Base-by-base conservation (phyloP, 1,284 basidiomycete genomes). In the Bjerkandera adusta region DNA sequence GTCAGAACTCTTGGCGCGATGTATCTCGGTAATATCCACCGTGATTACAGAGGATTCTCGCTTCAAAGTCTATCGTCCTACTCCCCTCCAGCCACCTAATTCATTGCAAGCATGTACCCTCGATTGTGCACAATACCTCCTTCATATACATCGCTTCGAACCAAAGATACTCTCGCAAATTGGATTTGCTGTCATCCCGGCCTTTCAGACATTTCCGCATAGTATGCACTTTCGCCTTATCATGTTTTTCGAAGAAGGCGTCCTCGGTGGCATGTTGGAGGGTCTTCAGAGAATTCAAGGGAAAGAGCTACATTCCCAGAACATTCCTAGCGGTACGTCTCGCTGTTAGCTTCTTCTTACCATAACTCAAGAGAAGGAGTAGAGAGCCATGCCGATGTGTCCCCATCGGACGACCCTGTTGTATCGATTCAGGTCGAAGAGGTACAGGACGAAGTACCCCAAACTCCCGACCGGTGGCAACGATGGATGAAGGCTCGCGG, bases 31-130 rank as follows among this genome's bases (percentile, higher is more conserved):
- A 30, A 68, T 89, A 10, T 68, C 73, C 3, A 85, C 85, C 2
- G 65, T 89, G 11, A 69, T 87, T 16, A 62, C 68, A 3, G 82
- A 87, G 49, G 85, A 89, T 56, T 86, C 84, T 60, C 80, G 84
- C 3, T 86, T 76, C 61, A 75, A 75, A 52, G 71, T 76, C 3
- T 63, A 72, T 11, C 69, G 67, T 21, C 76, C 81, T 13, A 73
- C 80, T 8, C 81, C 81, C 5, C 70, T 68, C 0, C 72, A 76
- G 25, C 85, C 85, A 11, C 81, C 83, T 2, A 78, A 85, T 56
- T 70, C 83, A 3, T 63, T 89, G 24, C 85, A 89, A 55, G 73
- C 76, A 3, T 57, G 82, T 27, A 75, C 72, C 2, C 63, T 89
- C 20, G 83, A 86, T 57, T 70, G 86, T 20, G 79, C 82, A 3